Evolutionary conservation across 2,329 filamentous ascomycete genomes (phyloP), one percentile per base, ranked within the genome.

Genomic region (Fusarium incarnatum): DNA sequence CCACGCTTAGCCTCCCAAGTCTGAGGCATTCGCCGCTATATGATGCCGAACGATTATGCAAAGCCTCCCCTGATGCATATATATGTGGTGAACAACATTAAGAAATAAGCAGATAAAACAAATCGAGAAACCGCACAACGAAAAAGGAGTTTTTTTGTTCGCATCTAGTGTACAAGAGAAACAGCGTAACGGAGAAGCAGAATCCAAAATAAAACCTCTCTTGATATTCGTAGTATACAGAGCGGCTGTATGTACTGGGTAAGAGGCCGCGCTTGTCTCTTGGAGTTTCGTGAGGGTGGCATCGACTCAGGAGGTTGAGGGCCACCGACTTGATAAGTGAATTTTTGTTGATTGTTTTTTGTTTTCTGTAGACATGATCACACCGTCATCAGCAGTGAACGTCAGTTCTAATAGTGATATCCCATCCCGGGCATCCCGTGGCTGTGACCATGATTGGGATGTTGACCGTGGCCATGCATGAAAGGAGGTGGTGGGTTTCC

Each of bases 371-470:
- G 18, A 28, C 23, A 25, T 25, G 15, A 13, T 16, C 22, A 41
- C 44, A 28, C 23, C 23, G 9, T 32, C 56, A 32, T 60, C 20
- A 37, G 47, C 22, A 45, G 42, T 45, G 45, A 41, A 23, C 30
- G 28, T 11, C 34, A 41, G 46, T 18, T 48, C 45, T 60, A 65
- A 64, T 72, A 77, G 62, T 73, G 69, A 40, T 76, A 79, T 52
- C 74, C 71, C 68, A 77, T 76, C 20, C 72, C 72, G 6, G 76
- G 70, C 64, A 78, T 71, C n/a, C 68, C 56, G 9, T 71, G 67
- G n/a, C 44, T 25, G 49, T 70, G 67, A 4, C 57, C 46, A 10
- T 68, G 67, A 30, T 22, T 48, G 6, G 62, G 64, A 22, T 65
- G 61, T 40, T 69, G 67, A 34, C 61, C 46, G 12, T 69, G 67